These are phyloP conservation scores for Cyclospora cayetanensis DNA, from an alignment of 169 alveolate genomes.

Conservation along the genomic window DNA sequence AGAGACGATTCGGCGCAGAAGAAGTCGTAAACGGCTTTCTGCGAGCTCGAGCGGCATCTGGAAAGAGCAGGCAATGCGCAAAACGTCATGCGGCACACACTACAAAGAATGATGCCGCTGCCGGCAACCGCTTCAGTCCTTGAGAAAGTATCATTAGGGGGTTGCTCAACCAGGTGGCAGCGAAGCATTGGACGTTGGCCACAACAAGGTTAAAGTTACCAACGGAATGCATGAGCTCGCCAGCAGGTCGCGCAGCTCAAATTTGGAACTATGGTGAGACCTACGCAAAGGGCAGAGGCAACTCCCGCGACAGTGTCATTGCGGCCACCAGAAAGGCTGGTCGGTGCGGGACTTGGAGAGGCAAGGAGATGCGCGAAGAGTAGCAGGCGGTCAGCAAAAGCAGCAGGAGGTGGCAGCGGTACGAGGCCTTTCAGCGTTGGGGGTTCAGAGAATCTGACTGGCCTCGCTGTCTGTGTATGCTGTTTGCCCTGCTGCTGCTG, in stretches of 20 bases:
- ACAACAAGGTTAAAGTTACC: no score
- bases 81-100: no score
- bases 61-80: neutral
- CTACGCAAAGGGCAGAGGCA: conserved; percentile 30
- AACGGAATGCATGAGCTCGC: no score
- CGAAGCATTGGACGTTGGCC: no score
- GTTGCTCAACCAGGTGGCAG: no score
- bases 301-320: neutral
- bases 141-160: no score
- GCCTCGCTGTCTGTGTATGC: neutral
- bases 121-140: no score
- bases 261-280: no score
- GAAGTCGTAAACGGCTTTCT: neutral
- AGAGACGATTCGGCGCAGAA: conserved; percentile 20
- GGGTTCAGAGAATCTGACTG: neutral
- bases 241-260: no score
- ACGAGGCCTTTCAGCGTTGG: neutral
- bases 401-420: conserved; percentile 1
- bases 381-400: conserved; percentile 36
- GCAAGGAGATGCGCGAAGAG: conserved; percentile 23
- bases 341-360: neutral
- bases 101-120: no score
- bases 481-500: conserved; percentile 39
- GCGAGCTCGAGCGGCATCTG: conserved; percentile 12
- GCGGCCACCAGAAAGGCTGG: neutral